These are phyloP conservation scores for Gossypium laxum DNA, from an alignment of 441 rosid genomes.

Conservation along the genomic window DNA sequence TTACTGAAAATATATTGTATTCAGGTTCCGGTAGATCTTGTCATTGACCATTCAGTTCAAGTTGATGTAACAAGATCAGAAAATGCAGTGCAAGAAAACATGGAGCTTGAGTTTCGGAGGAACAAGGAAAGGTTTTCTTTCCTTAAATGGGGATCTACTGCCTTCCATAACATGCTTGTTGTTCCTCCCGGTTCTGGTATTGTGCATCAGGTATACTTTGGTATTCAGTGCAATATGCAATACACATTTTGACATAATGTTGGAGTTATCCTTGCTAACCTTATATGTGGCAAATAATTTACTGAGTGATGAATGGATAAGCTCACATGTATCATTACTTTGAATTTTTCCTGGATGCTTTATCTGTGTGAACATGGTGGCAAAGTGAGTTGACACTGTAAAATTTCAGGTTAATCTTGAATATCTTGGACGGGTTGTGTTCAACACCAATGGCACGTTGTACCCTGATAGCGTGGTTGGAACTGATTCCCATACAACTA, in stretches of 20 bases:
- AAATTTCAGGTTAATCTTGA: constrained; percentile 84
- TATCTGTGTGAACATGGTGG: constrained; percentile 1
- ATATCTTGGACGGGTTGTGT: constrained; percentile 91
- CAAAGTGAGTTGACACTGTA: constrained; percentile 13
- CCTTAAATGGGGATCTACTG: constrained; percentile 93
- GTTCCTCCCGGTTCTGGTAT: constrained; percentile 99
- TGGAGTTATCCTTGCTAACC: background rate
- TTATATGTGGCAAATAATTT: background rate
- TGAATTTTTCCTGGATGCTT: background rate
- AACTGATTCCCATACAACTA: constrained; percentile 96
- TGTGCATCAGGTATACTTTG: constrained; percentile 73
- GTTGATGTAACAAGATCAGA: constrained; percentile 91
- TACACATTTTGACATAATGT: background rate
- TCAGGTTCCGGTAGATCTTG: constrained; percentile 98
- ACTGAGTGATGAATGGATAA: background rate
- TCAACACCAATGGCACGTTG: constrained; percentile 62
- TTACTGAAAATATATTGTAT: constrained; percentile 8
- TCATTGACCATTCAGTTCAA: constrained; percentile 94
- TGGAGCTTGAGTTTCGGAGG: constrained; percentile 91
- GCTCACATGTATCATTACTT: background rate
- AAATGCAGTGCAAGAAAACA: constrained; percentile 89
- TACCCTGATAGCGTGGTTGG: constrained; percentile 98
- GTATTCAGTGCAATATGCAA: background rate
- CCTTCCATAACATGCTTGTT: constrained; percentile 90
- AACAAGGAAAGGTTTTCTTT: constrained; percentile 96